Conservation (phyloP, 371 early-diverging fungal genomes). For the Mucor saturninus region DNA sequence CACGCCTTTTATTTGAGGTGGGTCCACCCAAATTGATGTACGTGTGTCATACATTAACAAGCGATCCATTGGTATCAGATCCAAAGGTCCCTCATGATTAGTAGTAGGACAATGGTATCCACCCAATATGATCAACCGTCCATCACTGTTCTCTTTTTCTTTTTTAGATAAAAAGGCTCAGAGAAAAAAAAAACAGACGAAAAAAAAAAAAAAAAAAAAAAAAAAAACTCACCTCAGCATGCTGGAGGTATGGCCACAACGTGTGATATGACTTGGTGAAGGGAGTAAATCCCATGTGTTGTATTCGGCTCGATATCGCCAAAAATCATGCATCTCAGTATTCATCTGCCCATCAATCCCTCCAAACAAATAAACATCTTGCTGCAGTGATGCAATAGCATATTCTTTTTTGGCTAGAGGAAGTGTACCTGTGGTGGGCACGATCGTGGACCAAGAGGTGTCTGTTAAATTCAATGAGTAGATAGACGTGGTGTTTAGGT, state of each 20-base stretch:
- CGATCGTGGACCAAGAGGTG: background rate
- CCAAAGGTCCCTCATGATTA: background rate
- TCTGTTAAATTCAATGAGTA: background rate
- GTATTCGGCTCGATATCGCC: background rate
- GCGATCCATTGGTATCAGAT: conserved; percentile 2
- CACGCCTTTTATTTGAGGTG: conserved; percentile 6
- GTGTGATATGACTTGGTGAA: background rate
- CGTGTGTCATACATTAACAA: conserved; percentile 9
- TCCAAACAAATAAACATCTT: conserved; percentile 14
- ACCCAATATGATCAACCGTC: conserved; percentile 15
- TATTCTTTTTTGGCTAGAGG: conserved; percentile 11
- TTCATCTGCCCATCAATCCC: conserved; percentile 1
- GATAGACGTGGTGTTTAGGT: background rate
- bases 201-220: too few species aligned
- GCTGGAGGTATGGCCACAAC: conserved; percentile 22
- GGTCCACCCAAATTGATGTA: background rate
- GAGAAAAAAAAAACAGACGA: background rate
- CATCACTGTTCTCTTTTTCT: conserved; percentile 2
- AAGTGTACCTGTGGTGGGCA: too few species aligned
- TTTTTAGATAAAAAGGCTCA: background rate
- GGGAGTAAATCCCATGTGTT: conserved; percentile 2
- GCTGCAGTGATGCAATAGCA: conserved; percentile 4
- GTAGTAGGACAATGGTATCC: conserved; percentile 1
- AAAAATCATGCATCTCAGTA: conserved; percentile 11
- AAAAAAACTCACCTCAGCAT: conserved; percentile 8